Base-by-base conservation (phyloP, 2,329 filamentous ascomycete genomes). In the Lecanoromycetidae sp. region DNA sequence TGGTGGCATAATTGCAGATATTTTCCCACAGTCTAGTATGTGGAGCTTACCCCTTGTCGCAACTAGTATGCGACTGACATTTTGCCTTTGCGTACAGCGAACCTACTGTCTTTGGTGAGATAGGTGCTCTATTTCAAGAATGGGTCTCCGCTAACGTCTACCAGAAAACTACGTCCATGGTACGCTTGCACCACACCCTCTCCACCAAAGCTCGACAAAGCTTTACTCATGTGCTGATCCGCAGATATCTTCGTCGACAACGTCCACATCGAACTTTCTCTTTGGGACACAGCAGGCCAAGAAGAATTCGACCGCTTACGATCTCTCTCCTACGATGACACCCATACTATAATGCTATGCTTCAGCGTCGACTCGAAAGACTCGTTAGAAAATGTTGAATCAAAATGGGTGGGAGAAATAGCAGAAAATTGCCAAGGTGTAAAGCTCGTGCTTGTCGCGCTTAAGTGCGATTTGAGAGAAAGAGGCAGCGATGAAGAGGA, bases 241-340 rank as follows among this genome's bases (percentile, higher is more conserved):
- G 7, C 58, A 91, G 90, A 98, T 65, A 95, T 98, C 65, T 98
- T 94, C 66, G 91, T 98, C 63, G 91, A 98, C 64, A 88, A 83
- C 62, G 85, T 88, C 44, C 90, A 96, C 68, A 94, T 98, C 64
- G 91, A 98, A 66, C 75, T 98, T 47, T 95, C 90, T 50, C 76
- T 98, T 50, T 98, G 91, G 91, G 91, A 98, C 66, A 98, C 91
- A 0, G 91, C 91, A 32, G 91, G 91, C 22, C 91, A 98, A 69
- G 91, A 98, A 72, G 91, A 98, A 76, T 98, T 96, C 70, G 91
- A 98, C 68, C 81, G 91, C 44, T 71, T 98, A 66, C 84, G 91
- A 60, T 94, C 87, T 54, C 78, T 98, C 46, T 95, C 88, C 41
- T 98, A 98, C 67, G 91, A 88, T 74, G 91, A 98, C 63, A 98